These are phyloP conservation scores for Plantago rigida DNA, from an alignment of 305 asterid species.

Conservation along the genomic window DNA sequence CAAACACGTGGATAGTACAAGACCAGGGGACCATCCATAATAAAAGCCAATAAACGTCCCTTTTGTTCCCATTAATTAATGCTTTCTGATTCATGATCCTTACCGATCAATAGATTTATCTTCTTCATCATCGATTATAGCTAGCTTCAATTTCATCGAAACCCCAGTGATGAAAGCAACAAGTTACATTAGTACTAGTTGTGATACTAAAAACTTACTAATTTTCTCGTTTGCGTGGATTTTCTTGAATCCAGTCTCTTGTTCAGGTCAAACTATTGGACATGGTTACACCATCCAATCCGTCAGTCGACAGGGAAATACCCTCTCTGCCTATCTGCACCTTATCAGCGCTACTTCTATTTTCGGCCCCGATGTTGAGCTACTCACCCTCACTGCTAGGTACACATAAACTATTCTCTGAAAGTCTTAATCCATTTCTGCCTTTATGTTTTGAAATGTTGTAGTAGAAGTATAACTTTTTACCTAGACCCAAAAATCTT, in stretches of 20 bases:
- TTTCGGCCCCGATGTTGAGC: conserved; percentile 45
- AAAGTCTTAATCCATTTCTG: too few relatives aligned
- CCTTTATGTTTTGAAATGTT: too few relatives aligned
- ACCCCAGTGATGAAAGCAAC: background rate
- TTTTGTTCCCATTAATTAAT: too few relatives aligned
- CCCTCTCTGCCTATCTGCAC: conserved; percentile 22
- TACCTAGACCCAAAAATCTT: too few relatives aligned
- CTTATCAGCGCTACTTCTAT: conserved; percentile 36
- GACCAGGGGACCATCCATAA: too few relatives aligned
- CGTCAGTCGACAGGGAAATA: conserved; percentile 19
- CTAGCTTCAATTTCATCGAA: background rate
- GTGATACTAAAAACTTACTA: background rate
- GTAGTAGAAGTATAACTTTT: too few relatives aligned
- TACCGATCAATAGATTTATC: too few relatives aligned
- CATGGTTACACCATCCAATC: conserved; percentile 38
- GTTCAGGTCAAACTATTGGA: conserved; percentile 26
- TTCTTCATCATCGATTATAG: too few relatives aligned
- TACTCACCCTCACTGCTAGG: conserved; percentile 55
- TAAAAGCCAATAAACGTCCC: too few relatives aligned
- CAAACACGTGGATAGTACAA: too few relatives aligned
- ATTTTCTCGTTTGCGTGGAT: conserved; percentile 1
- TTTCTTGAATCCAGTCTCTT: conserved; percentile 11
- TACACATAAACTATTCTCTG: background rate
- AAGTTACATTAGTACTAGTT: background rate
- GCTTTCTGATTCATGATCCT: too few relatives aligned